Base-by-base conservation (phyloP, 768 basidiomycete species). In the Mycena crocata region DNA sequence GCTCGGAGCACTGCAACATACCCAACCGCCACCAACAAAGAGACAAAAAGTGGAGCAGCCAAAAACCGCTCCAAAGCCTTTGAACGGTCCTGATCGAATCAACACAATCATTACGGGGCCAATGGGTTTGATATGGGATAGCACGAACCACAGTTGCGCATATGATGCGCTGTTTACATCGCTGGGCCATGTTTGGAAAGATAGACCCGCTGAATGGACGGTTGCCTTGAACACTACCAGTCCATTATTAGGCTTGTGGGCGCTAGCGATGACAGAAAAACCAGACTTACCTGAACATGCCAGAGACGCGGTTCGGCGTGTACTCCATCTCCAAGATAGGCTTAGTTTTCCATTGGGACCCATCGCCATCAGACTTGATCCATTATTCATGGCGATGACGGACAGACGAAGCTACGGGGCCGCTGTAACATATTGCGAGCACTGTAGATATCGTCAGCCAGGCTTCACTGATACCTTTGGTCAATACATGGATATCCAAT, bases 91-190 rank as follows among this genome's bases (percentile, higher is more conserved):
- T 50, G 10, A 21, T 26, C 10, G 17, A 5, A 24, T 6, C 3
- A 17, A 17, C 49, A 3, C 3, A 30, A 13, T 6, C 23, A 28
- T 5, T 9, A 6, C 8, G 13, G 24, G 23, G 6, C 52, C 39
- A 2, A 6, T 44, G 0, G 60, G 60, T 15, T 23, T 62, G 1
- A 52, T 62, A 13, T 62, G 60, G 60, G 60, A 62, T 24, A 45
- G 40, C 26, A 19, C 2, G 0, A 52, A 62, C 21, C 45, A 40
- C 3, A 62, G 60, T 21, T 62, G 60, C 21, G 40, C 39, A 0
- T 62, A 52, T 13, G 60, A 62, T 23, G 30, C 50, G 1, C 8
- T 62, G 0, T 62, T 62, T 34, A 54, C 60, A 0, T 24, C 50
- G 0, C 21, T 62, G 9, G 26, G 13, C 1, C 28, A 26, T 15